Evolutionary conservation across 139 green algal species (phyloP).

Genomic region (Tetradesmus obliquus): DNA sequence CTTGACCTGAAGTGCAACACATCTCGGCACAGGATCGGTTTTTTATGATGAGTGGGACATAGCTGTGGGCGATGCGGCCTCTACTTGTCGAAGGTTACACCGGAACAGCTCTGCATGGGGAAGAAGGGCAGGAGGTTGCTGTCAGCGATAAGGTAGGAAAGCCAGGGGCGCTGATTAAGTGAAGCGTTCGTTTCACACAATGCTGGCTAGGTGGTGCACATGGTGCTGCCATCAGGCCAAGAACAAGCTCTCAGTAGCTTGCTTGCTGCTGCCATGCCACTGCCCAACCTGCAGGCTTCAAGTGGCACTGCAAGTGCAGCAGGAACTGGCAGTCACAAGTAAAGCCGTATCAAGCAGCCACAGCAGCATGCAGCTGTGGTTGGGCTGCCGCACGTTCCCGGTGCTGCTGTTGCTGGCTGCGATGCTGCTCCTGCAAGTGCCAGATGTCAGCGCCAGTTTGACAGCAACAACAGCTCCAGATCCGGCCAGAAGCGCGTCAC

Average conservation of each 20-base stretch:
- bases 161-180: not conserved
- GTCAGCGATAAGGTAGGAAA: not conserved
- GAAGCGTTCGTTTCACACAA: too few relatives aligned
- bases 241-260: not conserved
- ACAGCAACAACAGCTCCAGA: not conserved
- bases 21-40: too few relatives aligned
- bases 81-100: not conserved
- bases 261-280: not conserved
- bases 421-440: not conserved
- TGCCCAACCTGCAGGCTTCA: not conserved
- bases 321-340: not conserved
- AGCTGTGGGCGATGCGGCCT: not conserved
- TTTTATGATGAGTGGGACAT: too few relatives aligned
- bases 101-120: not conserved
- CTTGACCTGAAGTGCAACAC: too few relatives aligned
- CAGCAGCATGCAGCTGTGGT: not conserved
- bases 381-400: not conserved
- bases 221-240: not conserved
- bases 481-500: not conserved
- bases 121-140: not conserved
- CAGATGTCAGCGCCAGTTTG: not conserved
- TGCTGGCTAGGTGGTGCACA: not conserved
- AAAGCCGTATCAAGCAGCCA: not conserved
- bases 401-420: not conserved
- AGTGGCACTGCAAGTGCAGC: not conserved